Percentiles rank a stretch among this genome's conserved stretches.
Evolutionary conservation across 176 grass and related monocot species (phyloP).

Genomic region (Eleusine coracana): DNA sequence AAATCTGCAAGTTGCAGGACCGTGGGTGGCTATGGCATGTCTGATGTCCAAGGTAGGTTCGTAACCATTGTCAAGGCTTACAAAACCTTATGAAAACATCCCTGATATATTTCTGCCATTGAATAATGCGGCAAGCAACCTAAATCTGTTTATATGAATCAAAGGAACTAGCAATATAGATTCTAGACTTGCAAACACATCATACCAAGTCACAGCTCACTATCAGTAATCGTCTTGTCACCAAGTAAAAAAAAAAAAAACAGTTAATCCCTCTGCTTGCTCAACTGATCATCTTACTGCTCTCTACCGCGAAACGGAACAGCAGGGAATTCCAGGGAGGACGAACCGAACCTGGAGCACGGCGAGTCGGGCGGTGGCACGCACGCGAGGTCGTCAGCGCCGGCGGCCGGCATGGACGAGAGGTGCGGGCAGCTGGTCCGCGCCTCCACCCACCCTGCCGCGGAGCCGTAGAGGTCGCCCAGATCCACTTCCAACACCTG

Average conservation of each 20-base stretch:
- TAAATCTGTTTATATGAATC: neutral
- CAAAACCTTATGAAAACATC: neutral
- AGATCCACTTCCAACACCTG: neutral
- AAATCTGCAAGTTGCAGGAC: neutral
- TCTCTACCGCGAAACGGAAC: neutral
- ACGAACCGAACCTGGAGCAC: slow-evolving; percentile 59
- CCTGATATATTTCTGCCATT: neutral
- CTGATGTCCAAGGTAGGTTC: neutral
- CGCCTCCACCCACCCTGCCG: slow-evolving; percentile 79
- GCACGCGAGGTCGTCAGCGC: slow-evolving; percentile 51
- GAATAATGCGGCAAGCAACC: neutral
- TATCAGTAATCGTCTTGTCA: neutral
- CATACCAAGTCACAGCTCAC: neutral
- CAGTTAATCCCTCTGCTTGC: neutral
- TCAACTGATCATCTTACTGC: neutral
- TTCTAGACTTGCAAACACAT: neutral
- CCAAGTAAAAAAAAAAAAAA: neutral
- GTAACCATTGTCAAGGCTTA: neutral
- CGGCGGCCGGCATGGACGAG: slow-evolving; percentile 44
- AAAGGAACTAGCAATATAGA: neutral
- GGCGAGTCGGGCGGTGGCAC: slow-evolving; percentile 68
- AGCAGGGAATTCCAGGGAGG: neutral
- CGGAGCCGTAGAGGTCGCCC: slow-evolving; percentile 55
- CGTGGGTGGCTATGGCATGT: neutral
- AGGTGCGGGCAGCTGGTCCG: slow-evolving; percentile 81